Percentiles rank a stretch among this genome's conserved stretches.
These are phyloP conservation scores for Trapa bicornis DNA, from an alignment of 345 rosid species.

Conservation along the genomic window DNA sequence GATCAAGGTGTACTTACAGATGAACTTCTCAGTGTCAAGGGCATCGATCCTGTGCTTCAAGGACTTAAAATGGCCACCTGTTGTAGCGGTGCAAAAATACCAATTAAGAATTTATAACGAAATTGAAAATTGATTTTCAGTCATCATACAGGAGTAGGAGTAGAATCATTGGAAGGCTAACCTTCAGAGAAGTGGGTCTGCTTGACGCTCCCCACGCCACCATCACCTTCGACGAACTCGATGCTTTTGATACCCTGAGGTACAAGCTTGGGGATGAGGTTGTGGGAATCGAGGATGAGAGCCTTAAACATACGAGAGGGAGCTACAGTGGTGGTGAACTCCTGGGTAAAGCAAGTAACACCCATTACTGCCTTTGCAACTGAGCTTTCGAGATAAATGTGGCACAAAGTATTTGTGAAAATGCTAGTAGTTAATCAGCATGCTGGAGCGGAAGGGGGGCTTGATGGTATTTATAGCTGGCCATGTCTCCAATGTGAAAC, in stretches of 20 bases:
- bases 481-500: too few relatives aligned
- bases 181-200: constrained; percentile 6
- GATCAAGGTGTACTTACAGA: constrained; percentile 20
- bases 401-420: too few relatives aligned
- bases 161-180: background rate
- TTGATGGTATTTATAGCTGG: too few relatives aligned
- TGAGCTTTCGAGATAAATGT: too few relatives aligned
- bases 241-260: constrained; percentile 1
- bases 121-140: accelerated
- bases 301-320: constrained; percentile 9
- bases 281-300: constrained; percentile 3
- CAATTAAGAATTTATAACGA: background rate
- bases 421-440: too few relatives aligned
- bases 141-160: background rate
- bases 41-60: constrained; percentile 24
- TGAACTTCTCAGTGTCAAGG: constrained; percentile 16
- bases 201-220: constrained; percentile 3
- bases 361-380: background rate
- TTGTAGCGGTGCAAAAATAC: too few relatives aligned
- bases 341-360: background rate
- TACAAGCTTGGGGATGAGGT: constrained; percentile 7
- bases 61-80: constrained; percentile 13
- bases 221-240: constrained; percentile 6
- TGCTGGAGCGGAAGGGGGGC: too few relatives aligned
- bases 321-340: background rate